Percentiles rank a stretch among this genome's conserved stretches.
Conservation (phyloP, 768 basidiomycete species). For the Rhodosporidiobolus odoratus region DNA sequence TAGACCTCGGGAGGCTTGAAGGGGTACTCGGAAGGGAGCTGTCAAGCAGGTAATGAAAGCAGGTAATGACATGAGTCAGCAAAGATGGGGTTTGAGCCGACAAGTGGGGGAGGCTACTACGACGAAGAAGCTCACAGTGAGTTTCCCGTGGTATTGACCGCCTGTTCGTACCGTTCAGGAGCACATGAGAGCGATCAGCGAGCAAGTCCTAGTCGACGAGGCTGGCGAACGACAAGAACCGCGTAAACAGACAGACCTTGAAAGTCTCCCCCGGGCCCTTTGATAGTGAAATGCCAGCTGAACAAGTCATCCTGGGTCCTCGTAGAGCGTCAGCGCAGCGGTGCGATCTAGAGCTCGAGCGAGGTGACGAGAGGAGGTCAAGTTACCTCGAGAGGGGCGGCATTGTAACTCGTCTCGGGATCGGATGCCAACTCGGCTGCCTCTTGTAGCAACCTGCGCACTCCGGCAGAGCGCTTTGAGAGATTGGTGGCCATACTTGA, state of each 20-base stretch:
- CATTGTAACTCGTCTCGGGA: constrained; percentile 77
- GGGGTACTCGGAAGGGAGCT: constrained; percentile 84
- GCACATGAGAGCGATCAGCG: constrained; percentile 43
- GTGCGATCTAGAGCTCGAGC: background rate
- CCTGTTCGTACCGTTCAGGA: constrained; percentile 58
- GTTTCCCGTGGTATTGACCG: constrained; percentile 89
- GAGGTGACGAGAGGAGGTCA: background rate
- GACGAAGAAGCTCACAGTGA: constrained; percentile 21
- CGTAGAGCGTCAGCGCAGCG: background rate
- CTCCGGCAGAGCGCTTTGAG: constrained; percentile 31
- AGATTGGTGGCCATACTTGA: too few relatives aligned
- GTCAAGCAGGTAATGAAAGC: constrained; percentile 53
- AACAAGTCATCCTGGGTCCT: constrained; percentile 56
- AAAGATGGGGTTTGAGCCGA: background rate
- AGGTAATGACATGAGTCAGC: background rate
- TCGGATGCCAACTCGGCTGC: constrained; percentile 81
- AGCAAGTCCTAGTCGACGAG: background rate
- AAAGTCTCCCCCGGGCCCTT: constrained; percentile 80
- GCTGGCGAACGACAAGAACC: background rate
- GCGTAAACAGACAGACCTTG: constrained; percentile 49
- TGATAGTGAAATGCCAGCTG: constrained; percentile 97
- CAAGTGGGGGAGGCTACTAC: background rate
- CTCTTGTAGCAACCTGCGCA: constrained; percentile 93
- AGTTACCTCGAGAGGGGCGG: constrained; percentile 51
- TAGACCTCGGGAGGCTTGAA: constrained; percentile 93